Base-by-base conservation (phyloP, 2,329 filamentous ascomycete species). In the Scolecobasidium constrictum region DNA sequence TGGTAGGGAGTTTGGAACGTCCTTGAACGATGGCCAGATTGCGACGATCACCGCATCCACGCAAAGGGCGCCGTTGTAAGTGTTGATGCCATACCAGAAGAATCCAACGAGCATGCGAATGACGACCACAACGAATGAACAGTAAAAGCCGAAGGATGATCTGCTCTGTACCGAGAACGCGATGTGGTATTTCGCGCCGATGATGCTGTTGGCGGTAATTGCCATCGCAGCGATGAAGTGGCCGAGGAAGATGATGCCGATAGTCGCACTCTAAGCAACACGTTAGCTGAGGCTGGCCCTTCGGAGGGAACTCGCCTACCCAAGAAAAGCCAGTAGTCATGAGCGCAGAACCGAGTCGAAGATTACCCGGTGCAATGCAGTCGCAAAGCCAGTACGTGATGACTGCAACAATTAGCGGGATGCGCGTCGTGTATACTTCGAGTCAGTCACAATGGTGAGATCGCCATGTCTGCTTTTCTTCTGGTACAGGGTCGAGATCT, bases 101-200 rank as follows among this genome's bases (percentile, higher is more conserved):
- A 65, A 47, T 16, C 54, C 58, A 2, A 66, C 56, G 12, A 66
- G 46, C 46, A 67, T 64, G 3, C 64, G 53, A 19, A 65, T 56
- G 16, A 63, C 47, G 36, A 68, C 55, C 11, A 57, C 54, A 20
- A 68, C 49, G 46, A 61, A 62, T 4, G 59, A 53, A 1, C 65
- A 65, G 15, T 56, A 61, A 46, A 66, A 55, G 13, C 66, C 66
- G 59, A 62, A 68, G 17, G 63, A 54, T 15, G 56, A 55, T 4
- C 66, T 54, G 9, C 56, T 56, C 4, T 59, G 53, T 11, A 70
- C 62, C 1, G 66, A 59, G 34, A 66, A 69, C 6, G 63, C 62
- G 26, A 68, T 63, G 46, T 68, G 64, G 51, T 62, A 66, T 53
- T 53, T 36, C 53, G 48, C 44, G 54, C 44, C 44, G 18, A 48